phyloP scores from a whole-genome alignment of 768 basidiomycete genomes.

The Rhizopogon salebrosus region DNA sequence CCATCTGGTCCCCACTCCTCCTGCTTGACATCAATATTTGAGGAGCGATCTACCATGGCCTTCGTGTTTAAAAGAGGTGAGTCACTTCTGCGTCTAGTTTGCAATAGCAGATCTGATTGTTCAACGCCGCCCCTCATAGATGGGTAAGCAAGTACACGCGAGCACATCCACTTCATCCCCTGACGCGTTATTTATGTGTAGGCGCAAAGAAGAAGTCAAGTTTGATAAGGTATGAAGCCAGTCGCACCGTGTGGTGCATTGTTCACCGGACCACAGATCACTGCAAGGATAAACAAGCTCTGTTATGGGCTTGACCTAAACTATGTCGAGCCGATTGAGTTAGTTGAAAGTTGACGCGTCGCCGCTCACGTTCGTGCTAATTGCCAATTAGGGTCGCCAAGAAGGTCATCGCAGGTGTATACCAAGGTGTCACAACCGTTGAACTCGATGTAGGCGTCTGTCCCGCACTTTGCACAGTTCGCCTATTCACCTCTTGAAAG shows the following conservation, averaged over 20 bases:
- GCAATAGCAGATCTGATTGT: constrained; percentile 7
- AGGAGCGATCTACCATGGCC: constrained; percentile 29
- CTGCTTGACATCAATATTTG: constrained; percentile 2
- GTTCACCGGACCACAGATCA: constrained; percentile 51
- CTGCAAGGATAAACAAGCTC: constrained; percentile 80
- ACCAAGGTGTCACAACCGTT: constrained; percentile 93
- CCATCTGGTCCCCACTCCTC: constrained; percentile 13
- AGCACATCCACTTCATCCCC: constrained; percentile 4
- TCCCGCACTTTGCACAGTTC: background rate
- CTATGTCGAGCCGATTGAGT: constrained; percentile 91
- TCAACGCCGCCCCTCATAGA: constrained; percentile 27
- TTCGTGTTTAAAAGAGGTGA: constrained; percentile 57
- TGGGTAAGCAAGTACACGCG: constrained; percentile 35
- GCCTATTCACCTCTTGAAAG: constrained; percentile 33
- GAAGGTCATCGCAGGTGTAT: constrained; percentile 91
- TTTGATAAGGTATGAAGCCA: constrained; percentile 75
- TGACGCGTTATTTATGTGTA: constrained; percentile 28
- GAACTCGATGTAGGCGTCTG: constrained; percentile 80
- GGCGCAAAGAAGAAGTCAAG: constrained; percentile 87
- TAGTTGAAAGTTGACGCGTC: background rate
- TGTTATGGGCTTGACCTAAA: constrained; percentile 94
- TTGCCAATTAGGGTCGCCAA: constrained; percentile 61
- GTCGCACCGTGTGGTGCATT: constrained; percentile 10
- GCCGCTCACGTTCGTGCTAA: constrained; percentile 6
- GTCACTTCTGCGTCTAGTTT: constrained; percentile 11